Evolutionary conservation across 495 filamentous ascomycete genomes (phyloP).

Genomic region (Clavariopsis aquatica): DNA sequence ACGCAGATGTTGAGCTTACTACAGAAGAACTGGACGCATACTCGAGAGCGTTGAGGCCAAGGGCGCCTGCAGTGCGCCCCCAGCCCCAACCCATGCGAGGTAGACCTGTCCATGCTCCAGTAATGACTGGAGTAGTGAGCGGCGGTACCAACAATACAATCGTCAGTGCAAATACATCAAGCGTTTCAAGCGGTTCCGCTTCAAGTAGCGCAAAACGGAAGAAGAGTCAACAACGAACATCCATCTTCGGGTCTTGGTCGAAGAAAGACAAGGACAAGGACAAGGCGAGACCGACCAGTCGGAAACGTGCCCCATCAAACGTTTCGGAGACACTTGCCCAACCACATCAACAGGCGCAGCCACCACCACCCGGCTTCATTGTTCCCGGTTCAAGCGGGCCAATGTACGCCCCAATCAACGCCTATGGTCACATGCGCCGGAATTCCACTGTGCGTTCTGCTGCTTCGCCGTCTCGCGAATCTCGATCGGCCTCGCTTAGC

Average conservation of each 20-base stretch:
- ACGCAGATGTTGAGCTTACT: conserved; percentile 30
- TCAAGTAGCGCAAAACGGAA: conserved; percentile 20
- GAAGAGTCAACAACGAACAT: conserved; percentile 22
- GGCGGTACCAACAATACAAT: conserved; percentile 14
- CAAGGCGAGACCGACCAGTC: conserved; percentile 10
- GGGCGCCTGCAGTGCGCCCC: conserved; percentile 35
- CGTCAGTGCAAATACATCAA: conserved; percentile 16
- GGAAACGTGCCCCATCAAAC: conserved; percentile 29
- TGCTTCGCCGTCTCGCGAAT: conserved; percentile 32
- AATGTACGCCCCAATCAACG: conserved; percentile 40
- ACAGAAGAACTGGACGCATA: conserved; percentile 35
- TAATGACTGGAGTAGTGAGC: conserved; percentile 1
- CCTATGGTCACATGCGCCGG: conserved; percentile 26
- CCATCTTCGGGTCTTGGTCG: conserved; percentile 17
- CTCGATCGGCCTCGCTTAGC: conserved; percentile 42
- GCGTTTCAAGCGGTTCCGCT: background rate
- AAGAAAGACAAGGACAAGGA: conserved; percentile 31
- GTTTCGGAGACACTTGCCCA: conserved; percentile 14
- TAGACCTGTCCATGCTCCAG: conserved; percentile 9
- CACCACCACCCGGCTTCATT: conserved; percentile 38
- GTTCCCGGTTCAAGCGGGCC: conserved; percentile 43
- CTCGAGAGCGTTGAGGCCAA: conserved; percentile 15
- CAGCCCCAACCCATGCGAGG: conserved; percentile 10
- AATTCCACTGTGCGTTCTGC: conserved; percentile 21
- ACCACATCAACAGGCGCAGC: conserved; percentile 1